Evolutionary conservation across 805 yeast species (phyloP), one percentile per base, ranked within the genome.

Genomic region (Myxozyma udenii): DNA sequence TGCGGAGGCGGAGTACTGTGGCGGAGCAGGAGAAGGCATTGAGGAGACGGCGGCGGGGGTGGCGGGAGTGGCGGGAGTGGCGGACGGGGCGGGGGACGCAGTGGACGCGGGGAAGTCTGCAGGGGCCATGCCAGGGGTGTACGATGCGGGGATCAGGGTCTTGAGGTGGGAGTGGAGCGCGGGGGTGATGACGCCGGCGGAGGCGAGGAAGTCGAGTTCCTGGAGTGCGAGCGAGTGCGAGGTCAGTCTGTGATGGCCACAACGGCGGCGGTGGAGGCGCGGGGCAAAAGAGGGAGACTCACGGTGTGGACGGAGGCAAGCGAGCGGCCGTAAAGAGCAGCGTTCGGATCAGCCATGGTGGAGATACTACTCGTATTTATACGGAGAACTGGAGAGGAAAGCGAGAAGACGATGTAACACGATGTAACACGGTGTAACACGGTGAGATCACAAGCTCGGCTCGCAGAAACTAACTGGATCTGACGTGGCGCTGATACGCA

Each of bases 171-270:
- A 70, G 62, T 67, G 83, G 50, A 83, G 75, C 7, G 69, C 73
- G 33, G 77, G 75, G 18, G 82, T 73, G 51, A 89, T 80, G 40
- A 87, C 93, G 44, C 80, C 80, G 1, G 90, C 82, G 59, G 87
- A 95, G 39, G 69, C 71, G 26, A 89, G 72, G 64, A 87, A 88
- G 67, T 87, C 95, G 39, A 89, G 77, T 65, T 89, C 95, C 68
- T 74, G 24, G 7, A 32, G 25, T 22, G 24, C 18, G n/a, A 4
- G 22, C 35, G 7, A 35, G 48, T n/a, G n/a, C n/a, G n/a, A n/a
- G n/a, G n/a, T n/a, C n/a, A n/a, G n/a, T n/a, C n/a, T n/a, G n/a
- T n/a, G n/a, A n/a, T n/a, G n/a, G n/a, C n/a, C n/a, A 5, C 42
- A n/a, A 12, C n/a, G 30, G 6, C 26, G 19, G 26, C 26, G 42